Evolutionary conservation across 2,329 filamentous ascomycete species (phyloP), one percentile per base, ranked within the genome.

Genomic region (Trichothecium sympodiale): DNA sequence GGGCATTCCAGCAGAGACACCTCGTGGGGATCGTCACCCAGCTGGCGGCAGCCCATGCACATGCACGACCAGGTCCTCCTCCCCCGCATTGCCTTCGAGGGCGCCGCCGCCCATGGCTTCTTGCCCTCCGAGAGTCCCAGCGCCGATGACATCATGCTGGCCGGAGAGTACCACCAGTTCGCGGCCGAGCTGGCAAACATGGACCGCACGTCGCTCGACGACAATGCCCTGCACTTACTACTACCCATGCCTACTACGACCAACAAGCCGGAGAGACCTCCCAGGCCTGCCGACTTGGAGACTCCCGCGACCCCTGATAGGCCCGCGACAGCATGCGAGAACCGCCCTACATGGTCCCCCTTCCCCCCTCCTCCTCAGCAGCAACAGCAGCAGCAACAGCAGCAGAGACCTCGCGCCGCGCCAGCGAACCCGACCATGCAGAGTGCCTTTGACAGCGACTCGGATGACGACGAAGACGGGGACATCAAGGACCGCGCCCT

Each of bases 111-210:
- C 20, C 20, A n/a, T n/a, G n/a, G n/a, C n/a, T n/a, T n/a, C n/a
- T n/a, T 25, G 10, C 20, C 20, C 10, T 25, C 20, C 6, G 20
- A 25, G 20, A 25, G 20, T 10, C 20, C 20, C 6, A 25, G 23
- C 29, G 28, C 36, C 2, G 32, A 35, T 17, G 55, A 59, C 36
- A 41, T 40, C 15, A 49, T 49, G 33, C 48, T 50, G 4, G 50
- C 55, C 3, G 50, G 49, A 30, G 57, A 59, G 29, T 60, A 60
- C 23, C 57, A 60, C 37, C 48, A 48, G 8, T 51, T 60, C 33
- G 47, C 56, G 13, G 47, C 47, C 14, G 48, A 52, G 34, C 44
- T 60, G 17, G 56, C 57, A 14, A 44, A 25, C 20, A 6, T 25
- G 20, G 20, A 42, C 31, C 46, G 47, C 37, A 47, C 43, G 10